Conservation (phyloP, 1,284 basidiomycete species). For the Xerocomus nothofagi region DNA sequence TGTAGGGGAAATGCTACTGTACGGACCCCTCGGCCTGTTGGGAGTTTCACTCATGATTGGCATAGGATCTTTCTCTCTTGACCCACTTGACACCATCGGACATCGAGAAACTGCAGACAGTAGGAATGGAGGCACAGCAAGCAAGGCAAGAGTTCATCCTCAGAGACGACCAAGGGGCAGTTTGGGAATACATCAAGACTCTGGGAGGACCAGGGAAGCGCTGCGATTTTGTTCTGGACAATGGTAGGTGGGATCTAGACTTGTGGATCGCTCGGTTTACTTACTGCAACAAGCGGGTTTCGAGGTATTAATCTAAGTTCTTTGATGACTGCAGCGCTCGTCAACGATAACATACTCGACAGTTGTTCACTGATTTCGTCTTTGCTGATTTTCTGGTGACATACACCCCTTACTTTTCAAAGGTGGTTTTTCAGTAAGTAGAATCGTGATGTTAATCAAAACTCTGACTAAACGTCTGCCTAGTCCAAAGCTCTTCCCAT, state of each 20-base stretch:
- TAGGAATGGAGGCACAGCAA: conserved; percentile 75
- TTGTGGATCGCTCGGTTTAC: neutral
- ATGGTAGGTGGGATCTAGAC: conserved; percentile 52
- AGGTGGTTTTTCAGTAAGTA: conserved; percentile 87
- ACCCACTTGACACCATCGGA: conserved; percentile 80
- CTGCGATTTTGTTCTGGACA: conserved; percentile 91
- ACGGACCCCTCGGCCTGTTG: conserved; percentile 10
- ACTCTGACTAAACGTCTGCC: conserved; percentile 11
- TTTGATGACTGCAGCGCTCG: neutral
- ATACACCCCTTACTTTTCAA: conserved; percentile 77
- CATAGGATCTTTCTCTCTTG: conserved; percentile 78
- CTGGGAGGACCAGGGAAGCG: conserved; percentile 44
- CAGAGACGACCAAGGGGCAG: conserved; percentile 75
- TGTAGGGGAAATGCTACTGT: conserved; percentile 82
- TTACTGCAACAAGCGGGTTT: conserved; percentile 68
- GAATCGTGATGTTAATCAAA: neutral
- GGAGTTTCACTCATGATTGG: conserved; percentile 5
- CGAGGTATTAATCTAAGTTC: conserved; percentile 43
- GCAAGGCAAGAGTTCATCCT: conserved; percentile 80
- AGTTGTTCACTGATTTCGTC: conserved; percentile 92
- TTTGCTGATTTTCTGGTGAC: conserved; percentile 94
- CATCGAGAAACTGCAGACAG: conserved; percentile 80
- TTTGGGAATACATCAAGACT: conserved; percentile 74
- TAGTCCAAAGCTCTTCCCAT: conserved; percentile 86
- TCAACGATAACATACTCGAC: conserved; percentile 4